Evolutionary conservation across 805 yeast species (phyloP).

Genomic region (Teunomyces panamensis): DNA sequence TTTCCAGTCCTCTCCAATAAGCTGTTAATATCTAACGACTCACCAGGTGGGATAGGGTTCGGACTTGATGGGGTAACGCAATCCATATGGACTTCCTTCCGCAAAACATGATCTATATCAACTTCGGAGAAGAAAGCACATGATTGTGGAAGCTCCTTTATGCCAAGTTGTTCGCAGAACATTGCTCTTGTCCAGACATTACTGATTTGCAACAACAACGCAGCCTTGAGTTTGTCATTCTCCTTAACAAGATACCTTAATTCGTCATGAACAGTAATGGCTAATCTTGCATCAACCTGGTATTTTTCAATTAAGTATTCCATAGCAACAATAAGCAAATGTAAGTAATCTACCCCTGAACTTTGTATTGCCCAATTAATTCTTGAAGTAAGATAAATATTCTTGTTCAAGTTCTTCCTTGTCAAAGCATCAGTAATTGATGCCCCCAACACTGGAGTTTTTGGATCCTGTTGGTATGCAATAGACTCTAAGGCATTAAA

Average conservation of each 20-base stretch:
- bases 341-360: conserved; percentile 95
- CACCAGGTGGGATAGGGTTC: conserved; percentile 66
- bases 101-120: conserved; percentile 80
- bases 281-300: conserved; percentile 68
- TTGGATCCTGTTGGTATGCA: conserved; percentile 76
- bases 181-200: conserved; percentile 96
- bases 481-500: conserved; percentile 86
- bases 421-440: conserved; percentile 84
- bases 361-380: conserved; percentile 98
- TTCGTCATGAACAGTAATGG: conserved; percentile 94
- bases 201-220: conserved; percentile 80
- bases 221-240: conserved; percentile 71
- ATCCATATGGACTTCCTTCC: conserved; percentile 91
- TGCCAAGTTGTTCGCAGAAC: conserved; percentile 90
- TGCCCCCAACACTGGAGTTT: conserved; percentile 91
- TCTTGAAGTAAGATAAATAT: conserved; percentile 79
- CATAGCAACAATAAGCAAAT: conserved; percentile 81
- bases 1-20: conserved; percentile 42
- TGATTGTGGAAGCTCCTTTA: conserved; percentile 85
- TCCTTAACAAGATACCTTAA: conserved; percentile 75
- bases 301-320: conserved; percentile 69
- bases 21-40: conserved; percentile 58
- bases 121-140: conserved; percentile 95
- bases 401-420: conserved; percentile 57
- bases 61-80: conserved; percentile 91